A percentile compares a stretch with the other conserved stretches of the same genome.
These are phyloP conservation scores for Ophiostoma novo-ulmi DNA, from an alignment of 2,329 filamentous ascomycete genomes.

Conservation along the genomic window DNA sequence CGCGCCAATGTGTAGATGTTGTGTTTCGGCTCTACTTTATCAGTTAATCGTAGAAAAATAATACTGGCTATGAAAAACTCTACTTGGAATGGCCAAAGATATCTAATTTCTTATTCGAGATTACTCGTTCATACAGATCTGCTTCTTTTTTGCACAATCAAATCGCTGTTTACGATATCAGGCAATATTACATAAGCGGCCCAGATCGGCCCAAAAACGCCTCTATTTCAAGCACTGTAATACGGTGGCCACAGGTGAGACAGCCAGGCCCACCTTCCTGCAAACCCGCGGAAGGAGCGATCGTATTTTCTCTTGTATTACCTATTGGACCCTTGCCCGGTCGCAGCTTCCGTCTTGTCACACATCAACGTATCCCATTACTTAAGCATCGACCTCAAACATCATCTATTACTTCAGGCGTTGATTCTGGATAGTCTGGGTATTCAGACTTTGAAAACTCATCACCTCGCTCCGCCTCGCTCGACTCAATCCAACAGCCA, in stretches of 20 bases:
- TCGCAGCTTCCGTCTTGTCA: not conserved
- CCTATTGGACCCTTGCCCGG: not conserved
- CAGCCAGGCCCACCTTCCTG: not conserved
- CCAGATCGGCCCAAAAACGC: not conserved
- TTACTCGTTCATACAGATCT: too few relatives aligned
- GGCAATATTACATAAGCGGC: not conserved
- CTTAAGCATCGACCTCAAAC: not conserved
- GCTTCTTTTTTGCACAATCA: not conserved
- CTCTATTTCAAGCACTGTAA: not conserved
- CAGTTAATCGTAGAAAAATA: too few relatives aligned
- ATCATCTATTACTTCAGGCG: not conserved
- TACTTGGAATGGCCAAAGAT: too few relatives aligned
- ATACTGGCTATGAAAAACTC: too few relatives aligned
- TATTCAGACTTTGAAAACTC: not conserved
- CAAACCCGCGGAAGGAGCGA: not conserved
- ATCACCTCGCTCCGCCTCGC: not conserved
- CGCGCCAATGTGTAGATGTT: too few relatives aligned
- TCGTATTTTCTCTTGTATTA: not conserved
- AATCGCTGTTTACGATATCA: not conserved
- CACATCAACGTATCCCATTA: not conserved
- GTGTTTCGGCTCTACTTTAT: too few relatives aligned
- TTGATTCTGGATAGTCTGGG: not conserved
- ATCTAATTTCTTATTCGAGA: too few relatives aligned
- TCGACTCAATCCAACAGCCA: not conserved
- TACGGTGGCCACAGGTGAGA: not conserved